These are phyloP conservation scores for Talaromyces adpressus DNA, from an alignment of 495 filamentous ascomycete species.

Conservation along the genomic window DNA sequence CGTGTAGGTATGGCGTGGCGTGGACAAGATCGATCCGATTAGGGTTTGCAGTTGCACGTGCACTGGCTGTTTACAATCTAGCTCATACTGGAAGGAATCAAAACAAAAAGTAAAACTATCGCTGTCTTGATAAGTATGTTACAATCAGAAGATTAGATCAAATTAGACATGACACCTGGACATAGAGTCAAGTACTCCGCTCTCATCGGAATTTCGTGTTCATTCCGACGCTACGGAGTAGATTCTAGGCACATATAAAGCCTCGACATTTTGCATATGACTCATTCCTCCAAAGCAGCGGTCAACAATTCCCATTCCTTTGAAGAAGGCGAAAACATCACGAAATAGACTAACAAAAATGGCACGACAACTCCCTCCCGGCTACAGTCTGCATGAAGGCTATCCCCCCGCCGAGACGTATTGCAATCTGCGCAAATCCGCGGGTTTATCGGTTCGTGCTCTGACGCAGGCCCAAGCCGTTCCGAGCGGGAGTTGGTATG, in stretches of 20 bases:
- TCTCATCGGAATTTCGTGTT: neutral
- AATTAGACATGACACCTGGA: no score
- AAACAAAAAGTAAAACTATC: no score
- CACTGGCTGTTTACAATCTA: neutral
- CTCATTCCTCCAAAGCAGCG: neutral
- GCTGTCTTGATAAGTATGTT: neutral
- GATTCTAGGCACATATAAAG: neutral
- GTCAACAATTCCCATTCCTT: neutral
- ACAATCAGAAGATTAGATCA: neutral
- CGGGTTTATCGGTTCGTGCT: constrained; percentile 30
- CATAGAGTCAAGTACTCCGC: neutral
- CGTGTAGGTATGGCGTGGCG: no score
- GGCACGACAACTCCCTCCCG: constrained; percentile 17
- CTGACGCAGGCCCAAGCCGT: constrained; percentile 27
- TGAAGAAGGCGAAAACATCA: neutral
- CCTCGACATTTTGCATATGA: neutral
- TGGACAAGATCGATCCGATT: neutral
- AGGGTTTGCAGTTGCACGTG: constrained; percentile 5
- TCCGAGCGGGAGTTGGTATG: constrained; percentile 33
- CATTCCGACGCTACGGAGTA: neutral
- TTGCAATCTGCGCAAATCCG: constrained; percentile 25
- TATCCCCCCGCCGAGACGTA: constrained; percentile 31
- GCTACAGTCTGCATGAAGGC: constrained; percentile 26
- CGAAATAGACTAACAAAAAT: neutral
- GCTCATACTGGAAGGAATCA: neutral